phyloP scores from a whole-genome alignment of 176 grass and related monocot genomes.

The Oropetium thomaeum region DNA sequence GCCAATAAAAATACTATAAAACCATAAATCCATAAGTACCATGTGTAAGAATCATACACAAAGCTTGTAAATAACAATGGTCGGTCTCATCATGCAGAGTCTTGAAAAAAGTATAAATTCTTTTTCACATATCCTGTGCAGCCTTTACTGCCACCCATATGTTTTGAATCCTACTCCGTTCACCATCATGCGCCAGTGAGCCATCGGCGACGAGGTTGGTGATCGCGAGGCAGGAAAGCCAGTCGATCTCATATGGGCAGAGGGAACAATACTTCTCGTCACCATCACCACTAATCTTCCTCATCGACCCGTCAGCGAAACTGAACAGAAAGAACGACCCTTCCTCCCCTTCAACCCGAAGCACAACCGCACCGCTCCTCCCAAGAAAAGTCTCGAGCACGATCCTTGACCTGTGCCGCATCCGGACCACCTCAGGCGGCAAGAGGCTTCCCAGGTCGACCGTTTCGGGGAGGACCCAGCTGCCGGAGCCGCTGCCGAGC shows the following conservation, averaged over 20 bases:
- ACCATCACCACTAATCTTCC: neutral
- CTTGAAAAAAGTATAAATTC: too few relatives aligned
- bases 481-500: neutral
- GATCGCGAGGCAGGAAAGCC: neutral
- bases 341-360: constrained; percentile 1
- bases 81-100: too few relatives aligned
- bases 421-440: neutral
- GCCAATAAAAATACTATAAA: too few relatives aligned
- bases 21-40: too few relatives aligned
- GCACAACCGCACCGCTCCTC: constrained; percentile 10
- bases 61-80: too few relatives aligned
- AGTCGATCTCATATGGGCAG: constrained; percentile 28
- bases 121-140: too few relatives aligned
- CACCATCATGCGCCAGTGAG: neutral
- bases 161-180: neutral
- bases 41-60: too few relatives aligned
- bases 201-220: neutral
- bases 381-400: constrained; percentile 5
- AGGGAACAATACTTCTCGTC: neutral
- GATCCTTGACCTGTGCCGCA: neutral
- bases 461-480: constrained; percentile 11
- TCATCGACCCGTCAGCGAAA: neutral
- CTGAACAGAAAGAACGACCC: constrained; percentile 22
- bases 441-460: constrained; percentile 6
- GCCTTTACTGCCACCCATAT: neutral